Evolutionary conservation across 257 asterid species (phyloP), one percentile per base, ranked within the genome.

Genomic region (Gardenia jasminoides): DNA sequence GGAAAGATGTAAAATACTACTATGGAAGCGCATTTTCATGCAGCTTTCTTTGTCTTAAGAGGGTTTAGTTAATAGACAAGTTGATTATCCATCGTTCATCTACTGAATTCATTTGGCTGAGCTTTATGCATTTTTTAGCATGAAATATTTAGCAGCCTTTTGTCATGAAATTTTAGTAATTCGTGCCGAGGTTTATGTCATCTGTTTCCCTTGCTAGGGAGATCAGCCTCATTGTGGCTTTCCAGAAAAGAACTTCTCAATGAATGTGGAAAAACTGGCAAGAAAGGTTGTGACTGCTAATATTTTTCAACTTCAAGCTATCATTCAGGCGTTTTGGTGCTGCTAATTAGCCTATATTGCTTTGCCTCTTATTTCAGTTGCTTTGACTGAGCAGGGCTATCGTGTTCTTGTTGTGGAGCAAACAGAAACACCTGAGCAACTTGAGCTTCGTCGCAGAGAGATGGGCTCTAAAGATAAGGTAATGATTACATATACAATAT

Each of bases 211-310:
- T 77, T 83, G 75, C 33, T 84, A 95, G 99, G 99, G 99, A 79
- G 98, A 95, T 47, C 99, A 95, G 88, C 99, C 99, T 67, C 99
- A 95, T 83, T 95, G 99, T 89, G 99, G 99, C 69, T 95, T 95
- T 85, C 99, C 99, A 73, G 99, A 95, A 87, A 95, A 89, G 86
- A 95, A 93, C 91, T 95, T 92, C 87, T 87, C 96, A 66, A 72
- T 88, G 83, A 90, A 95, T 80, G 87, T 89, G 41, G 98, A 95
- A 89, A 95, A 93, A 89, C 88, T 95, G 80, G 97, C 99, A 46
- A 89, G 83, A 78, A 95, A 93, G 99, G 99, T 95, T 76, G 71
- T 78, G 76, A 59, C 76, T 68, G 54, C 20, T 79, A 75, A 75
- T 31, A 65, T 26, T 59, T 64, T 81, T 78, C 65, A 52, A 26